These are phyloP conservation scores for Syzygium syzygioides DNA, from an alignment of 441 rosid genomes.

Conservation along the genomic window DNA sequence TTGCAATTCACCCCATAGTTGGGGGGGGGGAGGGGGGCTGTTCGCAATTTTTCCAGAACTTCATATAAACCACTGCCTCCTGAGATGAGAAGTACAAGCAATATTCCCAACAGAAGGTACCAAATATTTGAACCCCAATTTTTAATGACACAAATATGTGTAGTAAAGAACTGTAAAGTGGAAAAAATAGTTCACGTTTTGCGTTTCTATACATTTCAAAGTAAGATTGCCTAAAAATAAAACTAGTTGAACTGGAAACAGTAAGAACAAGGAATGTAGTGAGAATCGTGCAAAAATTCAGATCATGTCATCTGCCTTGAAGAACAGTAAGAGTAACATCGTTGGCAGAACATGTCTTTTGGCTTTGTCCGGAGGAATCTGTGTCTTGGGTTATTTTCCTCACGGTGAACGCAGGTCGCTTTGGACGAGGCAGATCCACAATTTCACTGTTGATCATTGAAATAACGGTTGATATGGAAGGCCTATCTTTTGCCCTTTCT, in stretches of 20 bases:
- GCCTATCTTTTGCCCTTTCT: constrained; percentile 45
- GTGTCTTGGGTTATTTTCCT: not conserved
- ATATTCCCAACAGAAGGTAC: not conserved
- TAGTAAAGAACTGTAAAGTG: not conserved
- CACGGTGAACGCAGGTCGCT: constrained; percentile 15
- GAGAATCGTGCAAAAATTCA: not conserved
- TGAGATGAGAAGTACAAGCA: not conserved
- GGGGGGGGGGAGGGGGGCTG: not conserved
- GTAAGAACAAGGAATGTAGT: not conserved
- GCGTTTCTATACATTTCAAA: not conserved
- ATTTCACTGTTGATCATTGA: constrained; percentile 50
- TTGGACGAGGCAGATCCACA: constrained; percentile 30
- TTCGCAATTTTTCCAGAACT: not conserved
- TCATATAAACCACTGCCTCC: not conserved
- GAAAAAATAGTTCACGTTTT: not conserved
- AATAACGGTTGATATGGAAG: constrained; percentile 27
- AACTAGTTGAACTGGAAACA: not conserved
- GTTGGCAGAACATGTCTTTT: constrained; percentile 1
- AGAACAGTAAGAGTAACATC: constrained; percentile 9
- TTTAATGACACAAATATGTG: not conserved
- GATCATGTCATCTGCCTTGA: constrained; percentile 6
- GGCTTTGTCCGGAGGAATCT: not conserved
- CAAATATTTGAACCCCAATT: not conserved
- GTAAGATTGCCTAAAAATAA: not conserved
- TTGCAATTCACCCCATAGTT: not conserved